phyloP scores from a whole-genome alignment of 1,284 basidiomycete species.

The Sporisorium exsertum region DNA sequence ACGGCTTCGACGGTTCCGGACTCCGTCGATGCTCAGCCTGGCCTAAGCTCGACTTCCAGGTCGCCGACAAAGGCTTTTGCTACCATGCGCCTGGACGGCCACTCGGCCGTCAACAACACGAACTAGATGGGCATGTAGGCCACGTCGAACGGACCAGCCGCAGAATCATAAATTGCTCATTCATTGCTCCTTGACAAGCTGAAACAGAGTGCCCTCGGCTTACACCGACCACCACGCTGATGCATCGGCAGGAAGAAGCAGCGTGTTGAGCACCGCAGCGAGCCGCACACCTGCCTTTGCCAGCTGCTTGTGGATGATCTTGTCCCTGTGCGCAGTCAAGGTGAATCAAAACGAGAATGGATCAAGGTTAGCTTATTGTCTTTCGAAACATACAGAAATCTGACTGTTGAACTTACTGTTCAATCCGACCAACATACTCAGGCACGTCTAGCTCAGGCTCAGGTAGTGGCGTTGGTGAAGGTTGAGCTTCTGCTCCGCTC shows the following conservation, averaged over 20 bases:
- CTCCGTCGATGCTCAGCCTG: conserved; percentile 5
- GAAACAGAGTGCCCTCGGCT: not conserved
- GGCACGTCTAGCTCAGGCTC: conserved; percentile 85
- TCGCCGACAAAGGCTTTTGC: conserved; percentile 27
- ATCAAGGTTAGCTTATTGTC: not conserved
- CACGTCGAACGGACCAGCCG: not conserved
- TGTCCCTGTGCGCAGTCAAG: conserved; percentile 67
- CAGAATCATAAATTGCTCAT: not conserved
- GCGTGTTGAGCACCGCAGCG: conserved; percentile 80
- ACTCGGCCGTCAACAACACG: conserved; percentile 5
- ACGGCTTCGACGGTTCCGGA: not conserved
- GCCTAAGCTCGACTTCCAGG: conserved; percentile 11
- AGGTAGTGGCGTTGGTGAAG: conserved; percentile 18
- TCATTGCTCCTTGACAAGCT: not conserved
- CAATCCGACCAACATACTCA: conserved; percentile 76
- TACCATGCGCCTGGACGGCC: conserved; percentile 19
- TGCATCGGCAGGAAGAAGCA: conserved; percentile 42
- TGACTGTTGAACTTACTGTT: conserved; percentile 50
- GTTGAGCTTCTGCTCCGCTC: not conserved
- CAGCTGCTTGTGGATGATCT: conserved; percentile 83
- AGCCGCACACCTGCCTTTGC: conserved; percentile 84
- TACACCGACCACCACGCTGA: not conserved
- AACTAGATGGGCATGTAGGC: not conserved
- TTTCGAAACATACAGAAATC: not conserved
- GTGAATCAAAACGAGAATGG: not conserved